These are phyloP conservation scores for Brassica juncea DNA, from an alignment of 345 rosid genomes.

Conservation along the genomic window DNA sequence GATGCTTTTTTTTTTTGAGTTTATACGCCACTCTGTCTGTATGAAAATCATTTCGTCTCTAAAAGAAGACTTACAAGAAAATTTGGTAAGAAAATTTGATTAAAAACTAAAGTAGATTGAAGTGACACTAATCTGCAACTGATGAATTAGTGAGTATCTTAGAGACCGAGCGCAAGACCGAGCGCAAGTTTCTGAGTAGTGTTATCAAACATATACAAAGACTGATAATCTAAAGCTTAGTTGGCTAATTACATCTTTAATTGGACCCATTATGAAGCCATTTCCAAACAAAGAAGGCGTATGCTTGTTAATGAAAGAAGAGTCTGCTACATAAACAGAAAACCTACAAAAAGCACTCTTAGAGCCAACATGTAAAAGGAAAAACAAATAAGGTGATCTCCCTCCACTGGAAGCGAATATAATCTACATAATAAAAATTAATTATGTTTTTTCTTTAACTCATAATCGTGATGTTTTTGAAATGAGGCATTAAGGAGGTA, in stretches of 20 bases:
- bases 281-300: slow-evolving; percentile 11
- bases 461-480: background rate
- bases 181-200: background rate
- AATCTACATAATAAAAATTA: background rate
- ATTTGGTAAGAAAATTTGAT: background rate
- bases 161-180: background rate
- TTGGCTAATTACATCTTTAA: slow-evolving; percentile 3
- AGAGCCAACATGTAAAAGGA: background rate
- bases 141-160: background rate
- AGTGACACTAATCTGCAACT: background rate
- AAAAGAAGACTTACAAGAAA: background rate
- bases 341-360: background rate
- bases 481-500: background rate
- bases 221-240: background rate
- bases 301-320: slow-evolving; percentile 7
- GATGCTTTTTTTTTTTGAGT: no score
- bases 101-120: background rate
- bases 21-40: no score
- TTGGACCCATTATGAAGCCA: slow-evolving; percentile 15
- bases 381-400: background rate
- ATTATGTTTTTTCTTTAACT: background rate
- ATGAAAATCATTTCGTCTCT: background rate
- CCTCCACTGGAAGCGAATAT: background rate
- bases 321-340: background rate
- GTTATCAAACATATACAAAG: background rate